Evolutionary conservation across 257 asterid species (phyloP), one percentile per base, ranked within the genome.

Genomic region (Capsicum chinense): DNA sequence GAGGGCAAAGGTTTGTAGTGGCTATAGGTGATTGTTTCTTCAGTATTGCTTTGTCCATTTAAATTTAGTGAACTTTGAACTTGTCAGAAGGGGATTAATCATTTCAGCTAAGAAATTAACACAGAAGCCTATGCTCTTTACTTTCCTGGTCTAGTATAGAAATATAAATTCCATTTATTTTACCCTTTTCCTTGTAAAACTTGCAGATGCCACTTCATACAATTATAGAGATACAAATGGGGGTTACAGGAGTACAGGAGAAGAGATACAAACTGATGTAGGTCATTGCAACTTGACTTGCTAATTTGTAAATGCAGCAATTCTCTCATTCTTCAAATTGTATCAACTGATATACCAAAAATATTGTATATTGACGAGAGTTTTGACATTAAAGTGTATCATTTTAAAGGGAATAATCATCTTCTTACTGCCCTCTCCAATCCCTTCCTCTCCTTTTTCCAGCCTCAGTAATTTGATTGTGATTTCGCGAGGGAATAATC

Each of bases 191-290:
- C 48, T 54, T 78, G 9, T 78, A 33, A 59, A 69, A 85, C 85
- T 82, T 85, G 88, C 95, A 96, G 99, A 85, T 92, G 92, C 98
- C 99, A 5, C 98, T 96, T 70, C 98, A 96, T 90, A 96, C 99
- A 35, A 96, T 96, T 78, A 96, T 96, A 86, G 99, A 96, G 92
- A 96, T 96, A 87, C 98, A 96, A 84, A 96, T 96, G 99, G 99
- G 99, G 84, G 99, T 96, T 4, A 92, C 97, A 2, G 99, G 99
- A n/a, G 97, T 96, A 81, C 99, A 92, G 86, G 99, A 96, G 91
- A 94, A 96, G 92, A 88, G 99, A 83, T 96, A 96, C 93, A 96
- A 96, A 89, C 94, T 96, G 85, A 94, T 96, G 99, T 90, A 82
- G 83, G 48, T 15, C 42, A 12, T 66, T 82, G 37, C 79, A 47